Evolutionary conservation across 805 yeast species (phyloP).

Genomic region (Teunomyces cretensis): DNA sequence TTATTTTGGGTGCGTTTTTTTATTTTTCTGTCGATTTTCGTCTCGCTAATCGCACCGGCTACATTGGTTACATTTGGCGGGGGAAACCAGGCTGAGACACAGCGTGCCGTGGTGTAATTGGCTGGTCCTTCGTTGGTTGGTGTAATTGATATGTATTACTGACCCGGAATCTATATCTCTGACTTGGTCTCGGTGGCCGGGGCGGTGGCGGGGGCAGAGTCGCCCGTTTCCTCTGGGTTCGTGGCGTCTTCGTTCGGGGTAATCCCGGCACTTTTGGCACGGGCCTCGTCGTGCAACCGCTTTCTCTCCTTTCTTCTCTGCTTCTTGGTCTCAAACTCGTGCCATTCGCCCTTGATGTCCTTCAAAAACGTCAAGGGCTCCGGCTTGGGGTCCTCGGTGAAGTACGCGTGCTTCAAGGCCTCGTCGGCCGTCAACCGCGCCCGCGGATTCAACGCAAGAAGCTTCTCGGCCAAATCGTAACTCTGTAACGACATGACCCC

Average conservation of each 20-base stretch:
- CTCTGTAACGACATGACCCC: constrained; percentile 32
- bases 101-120: too few relatives aligned
- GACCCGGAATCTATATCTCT: too few relatives aligned
- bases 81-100: too few relatives aligned
- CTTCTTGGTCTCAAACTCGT: constrained; percentile 91
- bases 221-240: not conserved
- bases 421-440: constrained; percentile 64
- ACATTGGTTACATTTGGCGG: too few relatives aligned
- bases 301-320: constrained; percentile 54
- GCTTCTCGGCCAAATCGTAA: constrained; percentile 60
- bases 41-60: too few relatives aligned
- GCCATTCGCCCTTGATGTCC: constrained; percentile 85
- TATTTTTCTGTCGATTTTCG: too few relatives aligned
- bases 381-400: constrained; percentile 64
- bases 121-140: too few relatives aligned
- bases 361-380: constrained; percentile 56
- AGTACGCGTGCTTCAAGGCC: constrained; percentile 73
- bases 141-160: too few relatives aligned
- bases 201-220: not conserved
- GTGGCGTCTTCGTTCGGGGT: not conserved
- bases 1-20: too few relatives aligned
- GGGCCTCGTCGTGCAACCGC: constrained; percentile 31
- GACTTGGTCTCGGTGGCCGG: not conserved
- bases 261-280: constrained; percentile 4
- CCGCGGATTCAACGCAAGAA: constrained; percentile 69